Evolutionary conservation across 2,329 filamentous ascomycete species (phyloP).

Genomic region (Trichoderma atrobrunneum): DNA sequence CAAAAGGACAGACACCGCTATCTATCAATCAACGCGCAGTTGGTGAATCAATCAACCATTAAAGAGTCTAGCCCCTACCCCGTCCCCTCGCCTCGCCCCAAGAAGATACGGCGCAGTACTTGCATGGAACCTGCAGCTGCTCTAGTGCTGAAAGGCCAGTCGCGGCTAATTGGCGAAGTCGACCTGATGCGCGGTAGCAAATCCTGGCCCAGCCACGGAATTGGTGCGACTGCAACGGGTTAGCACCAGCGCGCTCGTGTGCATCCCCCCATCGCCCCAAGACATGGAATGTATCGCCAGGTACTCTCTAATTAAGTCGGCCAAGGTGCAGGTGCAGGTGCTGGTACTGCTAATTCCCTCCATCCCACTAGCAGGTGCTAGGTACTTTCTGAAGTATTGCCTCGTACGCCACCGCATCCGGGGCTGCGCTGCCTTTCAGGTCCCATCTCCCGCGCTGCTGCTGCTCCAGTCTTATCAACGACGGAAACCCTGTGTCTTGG

Average conservation of each 20-base stretch:
- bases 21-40: background rate
- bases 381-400: background rate
- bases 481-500: background rate
- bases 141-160: background rate
- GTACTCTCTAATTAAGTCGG: background rate
- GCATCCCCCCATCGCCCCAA: background rate
- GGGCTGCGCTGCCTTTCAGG: conserved; percentile 9
- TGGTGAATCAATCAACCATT: background rate
- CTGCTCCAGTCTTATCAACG: background rate
- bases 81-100: too few relatives aligned
- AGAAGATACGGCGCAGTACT: background rate
- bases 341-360: background rate
- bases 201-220: background rate
- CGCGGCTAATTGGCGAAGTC: conserved; percentile 8
- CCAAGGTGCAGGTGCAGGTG: too few relatives aligned
- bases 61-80: background rate
- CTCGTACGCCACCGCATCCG: conserved; percentile 15
- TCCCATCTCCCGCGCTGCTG: conserved; percentile 3
- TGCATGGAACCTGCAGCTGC: background rate
- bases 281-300: background rate
- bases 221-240: background rate
- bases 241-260: background rate
- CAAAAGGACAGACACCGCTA: background rate
- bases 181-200: background rate
- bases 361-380: background rate